Conservation (phyloP, 768 basidiomycete species). For the Kwoniella heveanensis region DNA sequence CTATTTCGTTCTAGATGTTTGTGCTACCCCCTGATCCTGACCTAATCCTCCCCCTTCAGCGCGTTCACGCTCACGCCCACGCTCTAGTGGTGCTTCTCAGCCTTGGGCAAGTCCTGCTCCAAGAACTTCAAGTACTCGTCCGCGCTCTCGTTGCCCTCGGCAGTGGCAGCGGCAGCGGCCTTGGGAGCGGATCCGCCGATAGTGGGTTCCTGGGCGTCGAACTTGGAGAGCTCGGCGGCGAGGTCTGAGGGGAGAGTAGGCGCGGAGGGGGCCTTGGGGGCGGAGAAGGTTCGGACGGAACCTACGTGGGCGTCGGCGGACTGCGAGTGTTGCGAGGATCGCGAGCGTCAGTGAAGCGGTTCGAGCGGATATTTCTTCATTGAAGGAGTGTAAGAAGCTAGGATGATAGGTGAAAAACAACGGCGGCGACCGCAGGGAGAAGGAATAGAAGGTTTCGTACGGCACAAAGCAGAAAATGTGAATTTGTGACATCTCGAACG, state of each 20-base stretch:
- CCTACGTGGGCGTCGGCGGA: slow-evolving; percentile 88
- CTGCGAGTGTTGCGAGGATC: slow-evolving; percentile 58
- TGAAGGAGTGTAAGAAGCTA: too few species aligned
- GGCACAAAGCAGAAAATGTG: too few species aligned
- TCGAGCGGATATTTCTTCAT: too few species aligned
- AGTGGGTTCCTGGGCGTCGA: slow-evolving; percentile 76
- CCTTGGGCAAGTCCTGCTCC: slow-evolving; percentile 75
- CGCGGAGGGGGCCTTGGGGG: slow-evolving; percentile 72
- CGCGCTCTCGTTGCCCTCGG: slow-evolving; percentile 62
- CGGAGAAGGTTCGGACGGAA: slow-evolving; percentile 75
- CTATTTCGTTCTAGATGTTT: background rate
- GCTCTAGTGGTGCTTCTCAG: slow-evolving; percentile 63
- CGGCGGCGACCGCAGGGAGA: too few species aligned
- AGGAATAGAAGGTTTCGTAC: too few species aligned
- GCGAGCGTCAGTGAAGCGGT: slow-evolving; percentile 2
- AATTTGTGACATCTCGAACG: background rate
- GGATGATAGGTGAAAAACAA: too few species aligned
- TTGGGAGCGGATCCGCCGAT: slow-evolving; percentile 55
- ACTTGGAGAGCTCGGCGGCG: slow-evolving; percentile 79
- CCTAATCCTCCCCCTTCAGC: background rate
- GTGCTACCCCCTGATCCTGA: too few species aligned
- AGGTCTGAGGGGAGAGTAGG: slow-evolving; percentile 79
- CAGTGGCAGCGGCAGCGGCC: slow-evolving; percentile 44
- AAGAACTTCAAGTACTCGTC: slow-evolving; percentile 78
- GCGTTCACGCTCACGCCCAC: background rate